Evolutionary conservation across 1,139 yeast species (phyloP), one percentile per base, ranked within the genome.

Genomic region (Meyerozyma elateridarum): DNA sequence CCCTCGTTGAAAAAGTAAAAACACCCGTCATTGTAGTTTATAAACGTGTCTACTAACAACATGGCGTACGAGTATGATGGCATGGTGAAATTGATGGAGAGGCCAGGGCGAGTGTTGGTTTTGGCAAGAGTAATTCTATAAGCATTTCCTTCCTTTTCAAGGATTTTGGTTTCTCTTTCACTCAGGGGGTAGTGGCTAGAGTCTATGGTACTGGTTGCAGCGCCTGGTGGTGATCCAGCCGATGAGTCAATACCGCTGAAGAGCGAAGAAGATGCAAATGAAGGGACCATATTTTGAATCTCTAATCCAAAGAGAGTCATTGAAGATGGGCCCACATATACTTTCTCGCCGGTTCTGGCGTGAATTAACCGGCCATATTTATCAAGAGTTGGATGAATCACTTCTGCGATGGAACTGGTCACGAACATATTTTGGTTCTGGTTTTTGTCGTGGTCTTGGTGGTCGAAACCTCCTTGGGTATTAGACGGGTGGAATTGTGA

Each of bases 1-100:
- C 93, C 93, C 49, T 83, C 89, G 51, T 85, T 85, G 60, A 85
- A 83, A 49, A 85, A 85, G 55, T 85, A 85, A 52, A 84, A 85
- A 46, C 95, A 83, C 1, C 91, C 93, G 50, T 83, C 91, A 46
- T 85, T 80, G 49, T 82, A 85, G 33, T 80, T 79, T 37, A 84
- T 73, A 45, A 85, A 85, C 0, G 85, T 79, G 46, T 82, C 91
- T 11, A 83, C 83, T 36, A 84, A 61, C 9, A 79, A 55, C 72
- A 81, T 72, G 5, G 94, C 91, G 47, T 82, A 80, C 2, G 87
- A 77, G 44, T 81, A 83, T 8, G 87, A 73, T 0, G 95, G 95
- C 20, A 84, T 60, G 1, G 85, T 72, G 48, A 82, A 74, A 44
- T 79, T 77, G 14, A 80, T 81, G 14, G 81, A 69, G 3, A 79